Conservation (phyloP, 805 yeast species). For the Teunomyces aglyptinius region DNA sequence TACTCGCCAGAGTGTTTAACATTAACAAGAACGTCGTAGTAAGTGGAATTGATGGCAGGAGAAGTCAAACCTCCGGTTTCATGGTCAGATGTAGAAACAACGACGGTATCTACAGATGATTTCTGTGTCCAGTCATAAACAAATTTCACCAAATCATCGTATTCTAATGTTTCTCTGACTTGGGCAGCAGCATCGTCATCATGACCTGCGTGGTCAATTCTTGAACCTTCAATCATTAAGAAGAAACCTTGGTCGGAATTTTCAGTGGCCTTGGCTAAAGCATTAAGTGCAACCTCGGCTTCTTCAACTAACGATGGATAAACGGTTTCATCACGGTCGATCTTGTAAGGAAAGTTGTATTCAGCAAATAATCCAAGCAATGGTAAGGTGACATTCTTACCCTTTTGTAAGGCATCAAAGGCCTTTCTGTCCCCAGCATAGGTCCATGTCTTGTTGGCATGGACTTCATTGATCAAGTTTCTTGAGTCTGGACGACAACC, state of each 20-base stretch:
- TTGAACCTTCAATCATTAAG: slow-evolving; percentile 82
- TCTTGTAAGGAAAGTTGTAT: slow-evolving; percentile 77
- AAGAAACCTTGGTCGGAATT: slow-evolving; percentile 83
- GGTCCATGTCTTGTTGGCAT: slow-evolving; percentile 53
- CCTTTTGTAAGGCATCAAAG: slow-evolving; percentile 55
- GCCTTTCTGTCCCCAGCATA: slow-evolving; percentile 58
- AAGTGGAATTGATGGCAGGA: slow-evolving; percentile 86
- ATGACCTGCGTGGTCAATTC: slow-evolving; percentile 96
- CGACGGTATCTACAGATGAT: slow-evolving; percentile 70
- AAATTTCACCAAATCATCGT: slow-evolving; percentile 74
- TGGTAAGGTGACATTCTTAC: slow-evolving; percentile 67
- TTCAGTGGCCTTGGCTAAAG: slow-evolving; percentile 63
- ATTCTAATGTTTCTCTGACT: slow-evolving; percentile 86
- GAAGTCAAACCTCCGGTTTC: slow-evolving; percentile 93
- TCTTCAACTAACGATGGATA: slow-evolving; percentile 82
- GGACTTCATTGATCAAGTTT: slow-evolving; percentile 66
- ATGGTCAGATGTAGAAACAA: slow-evolving; percentile 86
- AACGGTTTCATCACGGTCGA: slow-evolving; percentile 61
- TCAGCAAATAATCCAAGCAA: slow-evolving; percentile 73
- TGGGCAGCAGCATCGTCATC: slow-evolving; percentile 93
- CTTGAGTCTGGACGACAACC: slow-evolving; percentile 72
- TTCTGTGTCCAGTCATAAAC: slow-evolving; percentile 68
- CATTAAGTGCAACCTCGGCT: slow-evolving; percentile 68
- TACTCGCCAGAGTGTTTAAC: slow-evolving; percentile 79
- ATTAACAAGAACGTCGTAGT: slow-evolving; percentile 69